These are phyloP conservation scores for Mycocentrospora acerina DNA, from an alignment of 2,329 filamentous ascomycete species.

Conservation along the genomic window DNA sequence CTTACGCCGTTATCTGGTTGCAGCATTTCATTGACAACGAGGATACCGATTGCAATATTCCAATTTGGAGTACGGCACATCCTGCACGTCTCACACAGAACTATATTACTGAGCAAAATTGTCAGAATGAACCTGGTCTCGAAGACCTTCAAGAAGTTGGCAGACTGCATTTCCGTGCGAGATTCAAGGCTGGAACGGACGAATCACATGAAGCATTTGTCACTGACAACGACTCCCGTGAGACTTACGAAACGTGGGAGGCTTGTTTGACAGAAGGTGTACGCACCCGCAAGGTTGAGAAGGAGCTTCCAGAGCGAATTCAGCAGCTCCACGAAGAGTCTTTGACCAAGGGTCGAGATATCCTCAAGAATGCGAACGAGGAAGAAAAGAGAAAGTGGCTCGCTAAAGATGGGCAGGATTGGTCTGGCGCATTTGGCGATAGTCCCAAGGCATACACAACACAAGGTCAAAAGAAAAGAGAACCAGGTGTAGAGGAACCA, in stretches of 20 bases:
- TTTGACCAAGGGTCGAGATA: constrained; percentile 75
- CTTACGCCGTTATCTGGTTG: constrained; percentile 83
- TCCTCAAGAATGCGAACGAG: constrained; percentile 70
- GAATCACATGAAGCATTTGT: constrained; percentile 82
- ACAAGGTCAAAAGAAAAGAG: constrained; percentile 55
- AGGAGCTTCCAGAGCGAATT: constrained; percentile 71
- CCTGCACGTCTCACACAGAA: constrained; percentile 80
- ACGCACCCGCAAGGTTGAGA: constrained; percentile 66
- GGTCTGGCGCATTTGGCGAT: constrained; percentile 81
- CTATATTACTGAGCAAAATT: constrained; percentile 82
- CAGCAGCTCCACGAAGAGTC: constrained; percentile 80
- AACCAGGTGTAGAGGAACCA: constrained; percentile 56
- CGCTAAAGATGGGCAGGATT: constrained; percentile 76
- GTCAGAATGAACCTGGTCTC: constrained; percentile 67
- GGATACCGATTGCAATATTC: constrained; percentile 76
- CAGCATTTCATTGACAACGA: constrained; percentile 81
- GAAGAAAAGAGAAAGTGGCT: constrained; percentile 79
- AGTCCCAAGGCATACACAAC: constrained; percentile 66
- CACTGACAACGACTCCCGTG: constrained; percentile 81
- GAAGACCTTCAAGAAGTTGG: constrained; percentile 77
- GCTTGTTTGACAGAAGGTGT: constrained; percentile 88
- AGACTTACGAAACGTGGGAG: constrained; percentile 95
- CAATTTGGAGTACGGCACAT: constrained; percentile 82
- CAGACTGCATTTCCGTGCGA: constrained; percentile 73
- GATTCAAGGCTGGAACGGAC: constrained; percentile 89